Evolutionary conservation across 2,329 filamentous ascomycete species (phyloP), one percentile per base, ranked within the genome.

Genomic region (Gyromitra esculenta): DNA sequence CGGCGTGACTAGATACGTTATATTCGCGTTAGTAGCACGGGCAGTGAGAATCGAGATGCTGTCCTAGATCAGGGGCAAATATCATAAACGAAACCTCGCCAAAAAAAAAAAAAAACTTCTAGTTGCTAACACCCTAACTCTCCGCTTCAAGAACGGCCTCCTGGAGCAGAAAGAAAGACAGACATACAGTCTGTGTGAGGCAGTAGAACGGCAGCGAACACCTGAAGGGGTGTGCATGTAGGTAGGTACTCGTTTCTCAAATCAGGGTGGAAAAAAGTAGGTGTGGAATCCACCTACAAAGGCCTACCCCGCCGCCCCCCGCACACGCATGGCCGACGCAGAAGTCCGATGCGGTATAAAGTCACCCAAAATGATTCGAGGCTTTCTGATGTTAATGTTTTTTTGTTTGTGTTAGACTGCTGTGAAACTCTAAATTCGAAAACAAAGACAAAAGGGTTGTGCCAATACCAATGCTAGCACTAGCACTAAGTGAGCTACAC

Each of bases 351-450:
- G 71, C 71, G 71, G 64, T 74, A 54, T 62, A 56, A 67, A 63
- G 21, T 35, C 35, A 1, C 54, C 52, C 18, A 54, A 52, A 13
- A 45, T 31, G 37, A 63, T 31, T 60, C 56, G 66, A 70, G 72
- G 65, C 37, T 67, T 73, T 72, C 68, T 62, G 45, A 43, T 60
- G 25, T 25, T 18, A 48, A 31, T 63, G 37, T 8, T 25, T 21
- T 74, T 69, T 62, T 54, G 64, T 45, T 57, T 70, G 48, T 57
- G 48, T 43, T n/a, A 57, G 56, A 21, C 39, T 69, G 56, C n/a
- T 59, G 65, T 75, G 66, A 71, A 75, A 75, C 72, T 75, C 66
- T 71, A 75, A 65, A 75, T 65, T 45, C 50, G 59, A 41, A 31
- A 59, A 56, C 52, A 48, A 68, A 65, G 48, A 25, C 45, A 63